Evolutionary conservation across 441 rosid genomes (phyloP).

Genomic region (Cnidoscolus chayamansa): DNA sequence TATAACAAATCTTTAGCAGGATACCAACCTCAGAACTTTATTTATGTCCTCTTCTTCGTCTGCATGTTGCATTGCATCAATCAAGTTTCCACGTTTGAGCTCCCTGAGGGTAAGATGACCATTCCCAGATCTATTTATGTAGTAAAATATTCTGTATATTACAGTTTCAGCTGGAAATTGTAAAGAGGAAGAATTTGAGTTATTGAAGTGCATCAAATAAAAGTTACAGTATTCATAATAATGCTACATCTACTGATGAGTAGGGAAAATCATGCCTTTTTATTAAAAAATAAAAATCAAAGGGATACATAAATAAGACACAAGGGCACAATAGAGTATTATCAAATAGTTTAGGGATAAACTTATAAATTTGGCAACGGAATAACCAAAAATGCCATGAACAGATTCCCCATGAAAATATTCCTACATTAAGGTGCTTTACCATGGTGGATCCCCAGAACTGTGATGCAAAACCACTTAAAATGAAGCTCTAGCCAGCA

Average conservation of each 20-base stretch:
- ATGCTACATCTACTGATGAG: constrained; percentile 1
- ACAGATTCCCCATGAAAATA: constrained; percentile 5
- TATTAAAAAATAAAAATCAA: neutral
- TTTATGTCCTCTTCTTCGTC: constrained; percentile 99
- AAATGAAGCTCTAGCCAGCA: neutral
- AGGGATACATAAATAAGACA: neutral
- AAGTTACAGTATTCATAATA: neutral
- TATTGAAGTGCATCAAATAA: constrained; percentile 8
- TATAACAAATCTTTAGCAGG: constrained; percentile 13
- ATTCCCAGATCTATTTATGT: constrained; percentile 84
- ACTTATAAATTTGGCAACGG: too few species aligned
- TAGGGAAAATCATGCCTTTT: too few species aligned
- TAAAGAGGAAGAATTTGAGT: constrained; percentile 19
- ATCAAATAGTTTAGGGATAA: too few species aligned
- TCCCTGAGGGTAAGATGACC: constrained; percentile 86
- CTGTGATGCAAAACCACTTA: neutral
- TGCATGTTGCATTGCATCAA: constrained; percentile 85
- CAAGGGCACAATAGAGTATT: too few species aligned
- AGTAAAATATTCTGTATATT: constrained; percentile 91
- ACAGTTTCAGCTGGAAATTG: constrained; percentile 90
- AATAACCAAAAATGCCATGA: neutral
- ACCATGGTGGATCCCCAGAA: neutral
- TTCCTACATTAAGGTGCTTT: neutral
- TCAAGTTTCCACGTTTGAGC: constrained; percentile 81
- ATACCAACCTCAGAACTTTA: constrained; percentile 84